These are phyloP conservation scores for Pisolithus tinctorius DNA, from an alignment of 768 basidiomycete genomes.

Conservation along the genomic window DNA sequence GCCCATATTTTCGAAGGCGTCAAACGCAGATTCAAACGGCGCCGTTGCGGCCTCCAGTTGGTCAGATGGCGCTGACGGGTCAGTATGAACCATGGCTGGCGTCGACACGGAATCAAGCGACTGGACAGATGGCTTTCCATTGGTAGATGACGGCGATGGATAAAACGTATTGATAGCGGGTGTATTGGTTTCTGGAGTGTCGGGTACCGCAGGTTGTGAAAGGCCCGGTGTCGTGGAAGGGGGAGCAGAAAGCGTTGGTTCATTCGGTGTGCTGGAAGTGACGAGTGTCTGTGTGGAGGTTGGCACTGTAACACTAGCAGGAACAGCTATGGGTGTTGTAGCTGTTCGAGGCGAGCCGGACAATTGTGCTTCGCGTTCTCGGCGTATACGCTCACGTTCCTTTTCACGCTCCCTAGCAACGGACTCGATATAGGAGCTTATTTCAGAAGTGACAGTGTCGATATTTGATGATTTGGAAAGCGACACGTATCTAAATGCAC, in stretches of 20 bases:
- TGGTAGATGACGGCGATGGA: slow-evolving; percentile 55
- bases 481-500: slow-evolving; percentile 46
- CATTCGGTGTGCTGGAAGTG: slow-evolving; percentile 8
- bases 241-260: slow-evolving; percentile 10
- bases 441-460: slow-evolving; percentile 49
- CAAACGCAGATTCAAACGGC: slow-evolving; percentile 28
- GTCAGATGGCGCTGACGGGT: slow-evolving; percentile 1
- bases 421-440: slow-evolving; percentile 67
- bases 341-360: slow-evolving; percentile 22
- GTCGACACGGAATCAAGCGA: slow-evolving; percentile 10
- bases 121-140: slow-evolving; percentile 14
- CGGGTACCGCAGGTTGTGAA: slow-evolving; percentile 7
- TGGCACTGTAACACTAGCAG: slow-evolving; percentile 5
- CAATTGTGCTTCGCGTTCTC: slow-evolving; percentile 48
- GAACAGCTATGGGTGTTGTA: slow-evolving; percentile 17
- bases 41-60: slow-evolving; percentile 13
- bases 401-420: slow-evolving; percentile 71
- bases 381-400: slow-evolving; percentile 67
- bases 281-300: slow-evolving; percentile 8
- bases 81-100: slow-evolving; percentile 16
- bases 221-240: slow-evolving; percentile 12
- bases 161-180: slow-evolving; percentile 38
- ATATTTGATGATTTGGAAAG: slow-evolving; percentile 46
- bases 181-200: slow-evolving; percentile 15
- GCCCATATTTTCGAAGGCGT: slow-evolving; percentile 39